phyloP scores from a whole-genome alignment of 305 asterid genomes.

The Stenogyne calaminthoides region DNA sequence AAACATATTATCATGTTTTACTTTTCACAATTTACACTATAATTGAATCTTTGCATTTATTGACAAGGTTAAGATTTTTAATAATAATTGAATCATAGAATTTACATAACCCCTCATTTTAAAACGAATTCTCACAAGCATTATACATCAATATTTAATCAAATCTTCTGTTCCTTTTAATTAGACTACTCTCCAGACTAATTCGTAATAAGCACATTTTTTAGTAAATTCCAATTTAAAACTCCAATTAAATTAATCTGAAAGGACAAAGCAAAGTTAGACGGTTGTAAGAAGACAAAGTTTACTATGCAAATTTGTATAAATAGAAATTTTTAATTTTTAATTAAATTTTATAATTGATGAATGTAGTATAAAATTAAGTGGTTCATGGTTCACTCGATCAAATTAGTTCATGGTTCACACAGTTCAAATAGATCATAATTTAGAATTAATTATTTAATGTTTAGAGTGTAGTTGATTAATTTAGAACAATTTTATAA shows the following conservation, averaged over 20 bases:
- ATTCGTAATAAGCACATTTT: not conserved
- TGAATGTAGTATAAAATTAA: no score
- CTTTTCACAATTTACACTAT: not conserved
- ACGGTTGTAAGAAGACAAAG: slow-evolving; percentile 7
- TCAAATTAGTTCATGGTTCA: no score
- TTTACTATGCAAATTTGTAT: no score
- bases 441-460: no score
- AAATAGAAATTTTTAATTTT: no score
- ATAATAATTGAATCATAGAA: not conserved
- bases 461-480: no score
- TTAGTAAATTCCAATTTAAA: not conserved
- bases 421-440: no score
- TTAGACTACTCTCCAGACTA: not conserved
- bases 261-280: not conserved
- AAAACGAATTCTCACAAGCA: not conserved
- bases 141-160: not conserved
- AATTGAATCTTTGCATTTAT: not conserved
- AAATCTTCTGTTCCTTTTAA: not conserved
- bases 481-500: no score
- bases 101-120: not conserved
- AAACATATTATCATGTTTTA: not conserved
- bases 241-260: not conserved
- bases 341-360: no score
- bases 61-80: not conserved
- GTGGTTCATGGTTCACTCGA: no score